Percentiles rank a stretch among this genome's conserved stretches.
These are phyloP conservation scores for Quillaja saponaria DNA, from an alignment of 306 rosid species.

Conservation along the genomic window DNA sequence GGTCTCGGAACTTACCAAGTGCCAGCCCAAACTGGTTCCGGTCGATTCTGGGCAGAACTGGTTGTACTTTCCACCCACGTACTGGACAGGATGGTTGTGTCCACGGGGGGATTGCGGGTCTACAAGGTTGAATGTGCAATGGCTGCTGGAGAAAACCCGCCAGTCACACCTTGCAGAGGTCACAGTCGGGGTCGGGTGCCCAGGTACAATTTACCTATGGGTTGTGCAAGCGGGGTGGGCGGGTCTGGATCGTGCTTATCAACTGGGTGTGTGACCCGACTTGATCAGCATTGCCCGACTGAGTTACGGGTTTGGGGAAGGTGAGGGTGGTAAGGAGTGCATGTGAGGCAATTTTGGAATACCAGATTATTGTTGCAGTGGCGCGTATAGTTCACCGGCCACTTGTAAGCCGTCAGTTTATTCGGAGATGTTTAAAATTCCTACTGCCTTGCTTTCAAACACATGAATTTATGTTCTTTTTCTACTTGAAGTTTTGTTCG, in stretches of 20 bases:
- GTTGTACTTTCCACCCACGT: conserved; percentile 52
- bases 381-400: conserved; percentile 65
- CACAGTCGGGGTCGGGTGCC: conserved; percentile 47
- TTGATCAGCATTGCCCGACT: conserved; percentile 56
- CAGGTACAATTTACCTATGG: conserved; percentile 54
- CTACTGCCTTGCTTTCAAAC: neutral
- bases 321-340: conserved; percentile 65
- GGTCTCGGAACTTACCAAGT: conserved; percentile 40
- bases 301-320: conserved; percentile 48
- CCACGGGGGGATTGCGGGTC: conserved; percentile 75
- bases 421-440: conserved; percentile 70
- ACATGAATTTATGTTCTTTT: neutral
- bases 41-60: conserved; percentile 71
- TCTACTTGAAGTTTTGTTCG: conserved; percentile 8
- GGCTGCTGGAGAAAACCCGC: conserved; percentile 71
- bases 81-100: conserved; percentile 52
- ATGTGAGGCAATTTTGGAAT: conserved; percentile 60
- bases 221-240: conserved; percentile 44
- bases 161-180: conserved; percentile 66
- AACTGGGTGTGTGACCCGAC: conserved; percentile 58
- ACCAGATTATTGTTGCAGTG: conserved; percentile 68
- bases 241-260: conserved; percentile 55
- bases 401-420: conserved; percentile 72
- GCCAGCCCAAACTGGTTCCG: conserved; percentile 72
- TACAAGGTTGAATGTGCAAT: conserved; percentile 55